Conservation (phyloP, 2,329 filamentous ascomycete genomes). For the Allantophomopsis lycopodina region DNA sequence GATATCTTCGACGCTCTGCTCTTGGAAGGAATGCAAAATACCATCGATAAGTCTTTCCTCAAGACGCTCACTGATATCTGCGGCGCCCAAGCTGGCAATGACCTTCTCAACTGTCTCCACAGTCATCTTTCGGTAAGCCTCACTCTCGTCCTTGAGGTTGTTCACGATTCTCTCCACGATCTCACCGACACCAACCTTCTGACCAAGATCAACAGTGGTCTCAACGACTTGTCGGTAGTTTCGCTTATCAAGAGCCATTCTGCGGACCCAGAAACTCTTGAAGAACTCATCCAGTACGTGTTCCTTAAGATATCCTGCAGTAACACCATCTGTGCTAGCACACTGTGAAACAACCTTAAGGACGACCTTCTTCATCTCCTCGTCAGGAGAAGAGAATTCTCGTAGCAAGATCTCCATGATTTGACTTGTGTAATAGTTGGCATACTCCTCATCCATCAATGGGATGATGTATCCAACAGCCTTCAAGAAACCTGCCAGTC, state of each 20-base stretch:
- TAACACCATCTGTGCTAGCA: slow-evolving; percentile 87
- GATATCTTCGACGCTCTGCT: slow-evolving; percentile 92
- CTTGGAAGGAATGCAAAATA: slow-evolving; percentile 91
- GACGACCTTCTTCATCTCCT: slow-evolving; percentile 99
- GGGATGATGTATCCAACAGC: slow-evolving; percentile 97
- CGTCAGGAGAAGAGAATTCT: slow-evolving; percentile 92
- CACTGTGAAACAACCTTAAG: slow-evolving; percentile 96
- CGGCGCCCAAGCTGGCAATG: slow-evolving; percentile 81
- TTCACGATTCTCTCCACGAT: slow-evolving; percentile 87
- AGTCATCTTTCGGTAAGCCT: slow-evolving; percentile 98
- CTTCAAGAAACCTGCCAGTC: slow-evolving; percentile 89
- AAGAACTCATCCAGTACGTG: slow-evolving; percentile 94
- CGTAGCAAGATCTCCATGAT: slow-evolving; percentile 97
- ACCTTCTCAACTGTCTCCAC: slow-evolving; percentile 97
- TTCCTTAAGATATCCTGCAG: slow-evolving; percentile 86
- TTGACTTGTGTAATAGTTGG: slow-evolving; percentile 96
- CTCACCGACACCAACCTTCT: slow-evolving; percentile 95
- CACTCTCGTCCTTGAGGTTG: slow-evolving; percentile 96
- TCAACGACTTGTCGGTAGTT: slow-evolving; percentile 98
- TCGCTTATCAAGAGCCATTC: slow-evolving; percentile 93
- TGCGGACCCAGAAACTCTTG: slow-evolving; percentile 95
- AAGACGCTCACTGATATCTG: slow-evolving; percentile 82
- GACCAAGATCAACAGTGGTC: slow-evolving; percentile 90
- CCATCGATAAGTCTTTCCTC: slow-evolving; percentile 93
- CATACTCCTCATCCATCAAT: slow-evolving; percentile 98